These are phyloP conservation scores for Punctularia strigosozonata DNA, from an alignment of 768 basidiomycete species.

Conservation along the genomic window DNA sequence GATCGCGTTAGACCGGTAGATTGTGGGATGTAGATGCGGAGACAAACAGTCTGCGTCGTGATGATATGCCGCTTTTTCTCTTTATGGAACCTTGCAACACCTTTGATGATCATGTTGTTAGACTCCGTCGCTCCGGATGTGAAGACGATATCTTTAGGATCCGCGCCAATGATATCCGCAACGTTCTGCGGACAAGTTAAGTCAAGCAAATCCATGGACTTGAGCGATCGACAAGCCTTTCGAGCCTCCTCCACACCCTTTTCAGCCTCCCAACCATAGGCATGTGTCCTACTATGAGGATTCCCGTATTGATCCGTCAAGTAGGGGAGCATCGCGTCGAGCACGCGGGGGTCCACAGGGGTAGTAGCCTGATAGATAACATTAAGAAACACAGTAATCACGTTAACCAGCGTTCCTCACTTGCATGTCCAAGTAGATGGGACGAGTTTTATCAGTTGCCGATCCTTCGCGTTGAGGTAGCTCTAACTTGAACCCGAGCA, in stretches of 20 bases:
- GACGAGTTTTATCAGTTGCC: slow-evolving; percentile 52
- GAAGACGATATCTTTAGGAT: slow-evolving; percentile 91
- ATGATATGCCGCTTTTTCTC: slow-evolving; percentile 91
- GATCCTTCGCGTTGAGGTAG: slow-evolving; percentile 46
- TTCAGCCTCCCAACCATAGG: slow-evolving; percentile 99
- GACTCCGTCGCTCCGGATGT: slow-evolving; percentile 97
- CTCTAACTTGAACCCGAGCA: slow-evolving; percentile 82
- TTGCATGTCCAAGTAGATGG: slow-evolving; percentile 98
- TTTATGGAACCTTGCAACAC: slow-evolving; percentile 90
- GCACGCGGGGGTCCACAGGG: slow-evolving; percentile 91
- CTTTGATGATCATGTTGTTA: slow-evolving; percentile 97
- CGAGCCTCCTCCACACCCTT: slow-evolving; percentile 87
- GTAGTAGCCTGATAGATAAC: slow-evolving; percentile 69
- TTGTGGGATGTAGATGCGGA: background rate
- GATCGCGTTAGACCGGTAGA: slow-evolving; percentile 1
- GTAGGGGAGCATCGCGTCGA: slow-evolving; percentile 95
- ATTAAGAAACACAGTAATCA: slow-evolving; percentile 6
- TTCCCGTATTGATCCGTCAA: slow-evolving; percentile 95
- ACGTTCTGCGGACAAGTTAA: slow-evolving; percentile 46
- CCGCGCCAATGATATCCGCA: slow-evolving; percentile 88
- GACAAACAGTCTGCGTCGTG: slow-evolving; percentile 81
- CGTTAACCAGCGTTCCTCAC: slow-evolving; percentile 25
- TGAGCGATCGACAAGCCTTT: slow-evolving; percentile 34
- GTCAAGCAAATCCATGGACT: slow-evolving; percentile 2
- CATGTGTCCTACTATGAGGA: slow-evolving; percentile 95